phyloP scores from a whole-genome alignment of 1,284 basidiomycete genomes.

The Grifola frondosa region DNA sequence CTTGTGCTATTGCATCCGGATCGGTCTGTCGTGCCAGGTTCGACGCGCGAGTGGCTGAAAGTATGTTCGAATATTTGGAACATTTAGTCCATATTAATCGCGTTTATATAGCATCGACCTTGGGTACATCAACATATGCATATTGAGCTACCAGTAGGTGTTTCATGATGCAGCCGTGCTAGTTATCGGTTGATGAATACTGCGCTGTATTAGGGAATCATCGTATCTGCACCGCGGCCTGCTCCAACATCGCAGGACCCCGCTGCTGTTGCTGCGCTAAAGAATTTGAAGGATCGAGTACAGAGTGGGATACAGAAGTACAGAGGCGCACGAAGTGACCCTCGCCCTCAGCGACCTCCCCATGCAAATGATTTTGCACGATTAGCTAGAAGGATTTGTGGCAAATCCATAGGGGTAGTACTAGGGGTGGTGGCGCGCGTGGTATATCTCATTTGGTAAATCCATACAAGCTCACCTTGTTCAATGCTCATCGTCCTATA shows the following conservation, averaged over 20 bases:
- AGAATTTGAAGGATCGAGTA: conserved; percentile 89
- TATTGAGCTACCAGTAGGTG: conserved; percentile 77
- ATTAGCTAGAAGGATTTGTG: conserved; percentile 88
- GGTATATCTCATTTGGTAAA: conserved; percentile 90
- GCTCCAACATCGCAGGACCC: conserved; percentile 70
- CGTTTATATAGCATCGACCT: conserved; percentile 68
- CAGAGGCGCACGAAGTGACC: conserved; percentile 65
- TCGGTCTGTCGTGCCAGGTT: conserved; percentile 85
- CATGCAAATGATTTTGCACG: conserved; percentile 93
- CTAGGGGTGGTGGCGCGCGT: conserved; percentile 96
- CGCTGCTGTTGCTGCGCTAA: conserved; percentile 86
- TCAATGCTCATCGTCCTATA: conserved; percentile 30
- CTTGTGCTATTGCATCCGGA: conserved; percentile 93
- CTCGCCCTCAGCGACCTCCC: conserved; percentile 71
- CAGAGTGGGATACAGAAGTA: conserved; percentile 89
- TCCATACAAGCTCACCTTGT: conserved; percentile 9
- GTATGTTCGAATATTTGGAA: conserved; percentile 42
- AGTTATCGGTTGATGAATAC: background rate
- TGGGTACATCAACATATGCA: conserved; percentile 95
- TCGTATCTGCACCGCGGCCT: conserved; percentile 63
- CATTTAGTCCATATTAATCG: conserved; percentile 5
- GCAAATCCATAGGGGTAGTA: conserved; percentile 91
- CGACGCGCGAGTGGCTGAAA: conserved; percentile 95
- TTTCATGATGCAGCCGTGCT: background rate
- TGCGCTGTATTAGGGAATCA: conserved; percentile 49